Percentiles rank a stretch among this genome's conserved stretches.
Evolutionary conservation across 345 rosid genomes (phyloP).

Genomic region (Euphorbia tirucalli): DNA sequence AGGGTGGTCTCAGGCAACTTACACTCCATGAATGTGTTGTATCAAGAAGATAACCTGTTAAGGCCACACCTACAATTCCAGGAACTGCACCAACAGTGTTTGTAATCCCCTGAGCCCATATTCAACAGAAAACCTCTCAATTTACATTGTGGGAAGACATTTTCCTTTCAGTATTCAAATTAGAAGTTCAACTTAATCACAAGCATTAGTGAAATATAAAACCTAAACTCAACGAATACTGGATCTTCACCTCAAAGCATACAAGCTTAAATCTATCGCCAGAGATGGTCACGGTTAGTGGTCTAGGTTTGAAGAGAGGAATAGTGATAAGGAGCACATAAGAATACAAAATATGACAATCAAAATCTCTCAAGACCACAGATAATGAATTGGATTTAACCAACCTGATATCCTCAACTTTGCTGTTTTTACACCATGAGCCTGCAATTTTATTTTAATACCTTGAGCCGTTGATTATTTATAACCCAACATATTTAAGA

Average conservation of each 20-base stretch:
- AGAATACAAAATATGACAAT: too few relatives aligned
- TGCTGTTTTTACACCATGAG: too few relatives aligned
- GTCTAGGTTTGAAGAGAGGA: not conserved
- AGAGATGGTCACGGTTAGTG: not conserved
- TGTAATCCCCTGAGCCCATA: conserved; percentile 66
- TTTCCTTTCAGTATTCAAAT: not conserved
- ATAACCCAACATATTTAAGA: too few relatives aligned
- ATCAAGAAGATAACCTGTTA: conserved; percentile 89
- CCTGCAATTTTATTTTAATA: too few relatives aligned
- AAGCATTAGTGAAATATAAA: not conserved
- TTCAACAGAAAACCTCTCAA: not conserved
- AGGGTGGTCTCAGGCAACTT: conserved; percentile 35
- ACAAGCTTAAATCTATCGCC: not conserved
- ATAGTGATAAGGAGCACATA: too few relatives aligned
- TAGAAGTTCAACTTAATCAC: not conserved
- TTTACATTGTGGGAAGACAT: not conserved
- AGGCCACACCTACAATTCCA: conserved; percentile 87
- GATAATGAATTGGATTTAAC: not conserved
- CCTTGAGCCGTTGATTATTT: too few relatives aligned
- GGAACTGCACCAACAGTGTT: conserved; percentile 91
- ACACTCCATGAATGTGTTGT: conserved; percentile 96
- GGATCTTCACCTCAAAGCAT: not conserved
- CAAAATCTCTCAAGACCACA: not conserved
- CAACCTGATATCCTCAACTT: too few relatives aligned
- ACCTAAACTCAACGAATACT: not conserved